Conservation (phyloP, 176 grass and related monocot species). For the Rhipidocladum racemiflorum region DNA sequence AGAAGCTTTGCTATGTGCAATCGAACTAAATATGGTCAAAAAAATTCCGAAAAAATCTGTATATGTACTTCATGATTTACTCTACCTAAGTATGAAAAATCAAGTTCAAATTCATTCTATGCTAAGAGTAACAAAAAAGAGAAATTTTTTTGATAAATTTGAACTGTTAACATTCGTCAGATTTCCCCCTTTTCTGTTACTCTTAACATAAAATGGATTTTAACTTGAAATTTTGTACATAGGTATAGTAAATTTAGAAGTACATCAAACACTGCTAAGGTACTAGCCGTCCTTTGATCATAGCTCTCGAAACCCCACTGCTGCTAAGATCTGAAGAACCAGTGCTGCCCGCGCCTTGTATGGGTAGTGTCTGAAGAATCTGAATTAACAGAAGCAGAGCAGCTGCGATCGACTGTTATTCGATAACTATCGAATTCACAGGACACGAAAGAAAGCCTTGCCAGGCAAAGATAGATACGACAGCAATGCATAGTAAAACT, state of each 20-base stretch:
- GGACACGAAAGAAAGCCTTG: constrained; percentile 2
- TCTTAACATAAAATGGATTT: too few relatives aligned
- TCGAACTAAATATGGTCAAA: too few relatives aligned
- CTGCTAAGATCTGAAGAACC: constrained; percentile 61
- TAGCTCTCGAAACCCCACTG: constrained; percentile 77
- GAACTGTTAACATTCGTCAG: too few relatives aligned
- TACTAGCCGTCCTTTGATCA: constrained; percentile 71
- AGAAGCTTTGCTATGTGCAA: too few relatives aligned
- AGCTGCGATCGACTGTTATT: constrained; percentile 19
- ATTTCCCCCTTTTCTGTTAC: too few relatives aligned
- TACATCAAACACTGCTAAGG: not conserved
- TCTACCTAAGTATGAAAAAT: too few relatives aligned
- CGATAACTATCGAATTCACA: not conserved
- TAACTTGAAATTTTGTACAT: too few relatives aligned
- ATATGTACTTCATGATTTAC: too few relatives aligned
- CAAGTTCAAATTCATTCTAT: too few relatives aligned
- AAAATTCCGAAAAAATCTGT: not conserved
- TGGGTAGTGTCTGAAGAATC: constrained; percentile 90
- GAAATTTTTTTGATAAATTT: too few relatives aligned
- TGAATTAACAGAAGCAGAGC: constrained; percentile 37
- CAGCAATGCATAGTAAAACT: not conserved
- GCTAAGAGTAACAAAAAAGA: too few relatives aligned
- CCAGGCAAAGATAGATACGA: not conserved
- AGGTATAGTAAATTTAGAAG: too few relatives aligned
- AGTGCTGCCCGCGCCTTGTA: constrained; percentile 64